Percentiles rank a stretch among this genome's conserved stretches.
Evolutionary conservation across 2,329 filamentous ascomycete genomes (phyloP).

Genomic region (Coleophoma cylindrospora): DNA sequence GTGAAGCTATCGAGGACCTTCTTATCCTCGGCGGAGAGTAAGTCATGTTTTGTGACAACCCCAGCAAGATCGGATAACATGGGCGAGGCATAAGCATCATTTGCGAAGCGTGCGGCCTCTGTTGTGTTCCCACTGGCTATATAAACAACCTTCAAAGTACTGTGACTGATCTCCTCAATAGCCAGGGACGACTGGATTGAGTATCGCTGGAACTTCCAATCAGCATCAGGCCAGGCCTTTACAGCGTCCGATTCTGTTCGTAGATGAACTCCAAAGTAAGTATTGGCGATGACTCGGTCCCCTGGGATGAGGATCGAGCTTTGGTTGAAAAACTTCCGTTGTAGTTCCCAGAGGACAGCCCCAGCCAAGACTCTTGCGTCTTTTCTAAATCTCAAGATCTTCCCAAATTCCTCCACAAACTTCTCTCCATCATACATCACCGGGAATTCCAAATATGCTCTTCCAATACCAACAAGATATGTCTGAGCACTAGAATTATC

Average conservation of each 20-base stretch:
- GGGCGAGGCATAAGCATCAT: not conserved
- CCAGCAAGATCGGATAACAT: conserved; percentile 3
- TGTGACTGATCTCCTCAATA: conserved; percentile 4
- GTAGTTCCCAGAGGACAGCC: conserved; percentile 22
- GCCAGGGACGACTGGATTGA: conserved; percentile 5
- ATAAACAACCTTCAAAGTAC: conserved; percentile 7
- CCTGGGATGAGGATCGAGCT: conserved; percentile 12
- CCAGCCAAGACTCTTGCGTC: conserved; percentile 20
- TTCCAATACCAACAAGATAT: conserved; percentile 12
- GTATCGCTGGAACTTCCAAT: conserved; percentile 10
- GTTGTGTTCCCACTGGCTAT: conserved; percentile 8
- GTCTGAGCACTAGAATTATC: not conserved
- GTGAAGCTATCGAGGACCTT: conserved; percentile 27
- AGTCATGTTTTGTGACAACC: conserved; percentile 28
- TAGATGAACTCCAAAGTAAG: conserved; percentile 13
- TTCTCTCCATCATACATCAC: conserved; percentile 25
- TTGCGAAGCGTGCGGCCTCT: conserved; percentile 2
- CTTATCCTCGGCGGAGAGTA: conserved; percentile 30
- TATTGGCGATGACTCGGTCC: conserved; percentile 10
- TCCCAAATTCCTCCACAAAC: conserved; percentile 30
- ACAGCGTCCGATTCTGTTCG: conserved; percentile 11
- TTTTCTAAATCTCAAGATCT: conserved; percentile 25
- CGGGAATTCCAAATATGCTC: conserved; percentile 30
- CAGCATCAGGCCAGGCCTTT: conserved; percentile 8
- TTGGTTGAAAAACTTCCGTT: conserved; percentile 12